Base-by-base conservation (phyloP, 306 rosid genomes). In the Casuarina cunninghamiana region DNA sequence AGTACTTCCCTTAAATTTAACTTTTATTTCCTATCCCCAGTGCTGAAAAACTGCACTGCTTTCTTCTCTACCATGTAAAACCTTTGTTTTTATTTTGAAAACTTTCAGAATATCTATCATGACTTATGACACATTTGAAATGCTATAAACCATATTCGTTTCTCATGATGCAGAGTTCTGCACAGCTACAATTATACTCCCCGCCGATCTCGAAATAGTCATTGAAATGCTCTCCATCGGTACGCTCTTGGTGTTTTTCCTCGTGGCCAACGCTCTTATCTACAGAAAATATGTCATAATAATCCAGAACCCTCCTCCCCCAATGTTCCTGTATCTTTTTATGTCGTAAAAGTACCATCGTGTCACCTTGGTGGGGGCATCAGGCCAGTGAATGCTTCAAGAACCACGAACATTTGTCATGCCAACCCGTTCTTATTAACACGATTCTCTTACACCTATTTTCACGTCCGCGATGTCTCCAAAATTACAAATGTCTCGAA, bases 191-290 rank as follows among this genome's bases (percentile, higher is more conserved):
- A 89, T 92, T 71, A 97, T 97, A 2, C 89, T 95, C 0, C 92
- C 92, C 88, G 91, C 97, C 0, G 96, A 89, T 67, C 93, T 92
- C 2, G 89, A 89, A 70, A 84, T 92, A 35, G 89, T 95, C 46
- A 57, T 95, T 17, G 90, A 91, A 26, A 70, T 95, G 88, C 84
- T 95, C 15, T 84, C 86, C 81, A 83, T 92, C 3, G 98, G 97
- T 53, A 91, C 97, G 1, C 89, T 95, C 17, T 41, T 86, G 75
- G 98, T 95, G 58, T 91, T 89, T 90, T 95, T 91, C 91, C 88
- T 92, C 60, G 98, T 95, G 42, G 98, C 98, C 74, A 95, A 90
- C 69, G 97, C 97, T 55, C 88, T 90, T 46, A 83, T 95, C 62
- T 95, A 92, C 67, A 88, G 91, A 26, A 84, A 95, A n/a, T 95